phyloP scores from a whole-genome alignment of 140 eudicot genomes.

The Oenanthe javanica region DNA sequence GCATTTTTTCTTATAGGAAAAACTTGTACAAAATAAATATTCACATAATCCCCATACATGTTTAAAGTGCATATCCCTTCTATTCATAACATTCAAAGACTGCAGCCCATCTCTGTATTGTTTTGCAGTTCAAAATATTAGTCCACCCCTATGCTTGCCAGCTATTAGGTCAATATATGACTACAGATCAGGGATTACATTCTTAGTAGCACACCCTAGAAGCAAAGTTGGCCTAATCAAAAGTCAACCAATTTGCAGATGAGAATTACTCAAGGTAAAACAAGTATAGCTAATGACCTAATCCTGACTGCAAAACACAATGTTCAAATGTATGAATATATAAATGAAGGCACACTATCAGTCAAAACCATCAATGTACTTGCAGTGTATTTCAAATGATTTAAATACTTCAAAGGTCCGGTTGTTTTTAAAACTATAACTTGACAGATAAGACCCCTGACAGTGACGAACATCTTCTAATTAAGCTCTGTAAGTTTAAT shows the following conservation, averaged over 20 bases:
- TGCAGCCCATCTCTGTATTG: not conserved
- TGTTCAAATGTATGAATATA: not conserved
- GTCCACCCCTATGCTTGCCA: not conserved
- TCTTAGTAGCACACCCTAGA: not conserved
- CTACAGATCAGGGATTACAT: not conserved
- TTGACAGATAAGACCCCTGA: not conserved
- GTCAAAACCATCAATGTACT: not conserved
- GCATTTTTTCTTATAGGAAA: not conserved
- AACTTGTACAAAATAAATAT: not conserved
- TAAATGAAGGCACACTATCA: not conserved
- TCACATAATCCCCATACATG: not conserved
- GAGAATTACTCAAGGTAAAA: not conserved
- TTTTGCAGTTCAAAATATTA: not conserved
- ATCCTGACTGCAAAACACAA: not conserved
- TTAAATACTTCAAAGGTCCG: not conserved
- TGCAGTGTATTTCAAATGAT: not conserved
- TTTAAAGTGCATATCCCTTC: not conserved
- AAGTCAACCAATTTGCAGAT: not conserved
- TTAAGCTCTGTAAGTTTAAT: not conserved
- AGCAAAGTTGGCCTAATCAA: not conserved
- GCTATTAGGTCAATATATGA: not conserved
- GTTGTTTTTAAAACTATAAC: not conserved
- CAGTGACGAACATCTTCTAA: not conserved
- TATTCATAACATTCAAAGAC: not conserved
- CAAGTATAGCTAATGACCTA: not conserved